phyloP scores from a whole-genome alignment of 805 yeast species.

The Saccharomycopsis sp. region DNA sequence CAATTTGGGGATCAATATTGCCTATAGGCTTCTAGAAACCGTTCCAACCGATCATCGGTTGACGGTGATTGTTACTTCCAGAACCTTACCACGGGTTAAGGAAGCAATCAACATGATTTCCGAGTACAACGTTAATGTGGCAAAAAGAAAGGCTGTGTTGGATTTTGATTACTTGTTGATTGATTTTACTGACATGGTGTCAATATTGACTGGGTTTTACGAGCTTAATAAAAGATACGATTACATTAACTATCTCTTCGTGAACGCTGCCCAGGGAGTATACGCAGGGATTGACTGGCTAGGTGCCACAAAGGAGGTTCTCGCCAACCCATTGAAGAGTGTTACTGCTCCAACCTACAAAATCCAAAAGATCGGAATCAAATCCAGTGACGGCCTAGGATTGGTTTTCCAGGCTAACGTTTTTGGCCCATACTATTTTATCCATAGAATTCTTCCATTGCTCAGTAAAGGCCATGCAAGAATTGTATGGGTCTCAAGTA shows the following conservation, averaged over 20 bases:
- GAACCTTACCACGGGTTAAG: conserved; percentile 80
- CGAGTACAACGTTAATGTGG: conserved; percentile 33
- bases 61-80: conserved; percentile 81
- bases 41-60: conserved; percentile 47
- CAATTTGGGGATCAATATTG: conserved; percentile 81
- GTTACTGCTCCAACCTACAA: conserved; percentile 88
- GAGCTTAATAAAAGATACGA: conserved; percentile 60
- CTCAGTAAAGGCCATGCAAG: conserved; percentile 48
- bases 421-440: conserved; percentile 88
- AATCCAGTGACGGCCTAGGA: conserved; percentile 75
- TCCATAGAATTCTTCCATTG: conserved; percentile 55
- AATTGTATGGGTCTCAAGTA: conserved; percentile 79
- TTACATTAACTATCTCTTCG: conserved; percentile 69
- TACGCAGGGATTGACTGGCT: conserved; percentile 84
- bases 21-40: conserved; percentile 65
- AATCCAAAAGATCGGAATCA: conserved; percentile 71
- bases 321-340: conserved; percentile 63
- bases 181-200: conserved; percentile 88
- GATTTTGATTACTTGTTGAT: conserved; percentile 85
- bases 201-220: conserved; percentile 65
- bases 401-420: conserved; percentile 91
- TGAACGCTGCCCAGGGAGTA: conserved; percentile 88
- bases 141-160: conserved; percentile 46
- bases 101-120: conserved; percentile 61
- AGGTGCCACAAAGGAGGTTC: conserved; percentile 63